Evolutionary conservation across 257 asterid species (phyloP).

Genomic region (Salvia miltiorrhiza): DNA sequence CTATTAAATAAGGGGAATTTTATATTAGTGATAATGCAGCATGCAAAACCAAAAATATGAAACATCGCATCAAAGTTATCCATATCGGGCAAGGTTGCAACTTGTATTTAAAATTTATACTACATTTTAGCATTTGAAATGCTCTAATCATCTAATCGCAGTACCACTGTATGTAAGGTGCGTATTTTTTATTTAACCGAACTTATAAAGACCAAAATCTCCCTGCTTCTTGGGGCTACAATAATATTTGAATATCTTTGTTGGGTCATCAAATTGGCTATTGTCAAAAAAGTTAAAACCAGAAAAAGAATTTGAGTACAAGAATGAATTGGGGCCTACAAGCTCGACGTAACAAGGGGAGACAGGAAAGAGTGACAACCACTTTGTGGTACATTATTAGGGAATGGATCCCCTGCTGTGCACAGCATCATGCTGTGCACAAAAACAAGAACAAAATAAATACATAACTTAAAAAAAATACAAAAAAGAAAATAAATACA

Average conservation of each 20-base stretch:
- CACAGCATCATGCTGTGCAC: no score
- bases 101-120: neutral
- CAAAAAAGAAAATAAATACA: no score
- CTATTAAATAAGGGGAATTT: no score
- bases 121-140: neutral
- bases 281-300: neutral
- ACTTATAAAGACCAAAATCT: neutral
- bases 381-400: constrained; percentile 20
- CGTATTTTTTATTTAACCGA: neutral
- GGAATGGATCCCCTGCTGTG: no score
- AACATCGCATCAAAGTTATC: no score
- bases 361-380: constrained; percentile 13
- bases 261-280: neutral
- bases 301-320: neutral
- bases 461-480: no score
- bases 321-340: constrained; percentile 8
- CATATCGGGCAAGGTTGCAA: neutral
- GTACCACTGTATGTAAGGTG: neutral
- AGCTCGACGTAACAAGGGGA: constrained; percentile 9
- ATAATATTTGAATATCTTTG: neutral
- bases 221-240: neutral
- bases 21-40: no score
- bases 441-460: no score
- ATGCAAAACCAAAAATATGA: no score
- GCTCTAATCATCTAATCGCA: neutral